These are phyloP conservation scores for Irpex lacteus DNA, from an alignment of 1,284 basidiomycete genomes.

Conservation along the genomic window DNA sequence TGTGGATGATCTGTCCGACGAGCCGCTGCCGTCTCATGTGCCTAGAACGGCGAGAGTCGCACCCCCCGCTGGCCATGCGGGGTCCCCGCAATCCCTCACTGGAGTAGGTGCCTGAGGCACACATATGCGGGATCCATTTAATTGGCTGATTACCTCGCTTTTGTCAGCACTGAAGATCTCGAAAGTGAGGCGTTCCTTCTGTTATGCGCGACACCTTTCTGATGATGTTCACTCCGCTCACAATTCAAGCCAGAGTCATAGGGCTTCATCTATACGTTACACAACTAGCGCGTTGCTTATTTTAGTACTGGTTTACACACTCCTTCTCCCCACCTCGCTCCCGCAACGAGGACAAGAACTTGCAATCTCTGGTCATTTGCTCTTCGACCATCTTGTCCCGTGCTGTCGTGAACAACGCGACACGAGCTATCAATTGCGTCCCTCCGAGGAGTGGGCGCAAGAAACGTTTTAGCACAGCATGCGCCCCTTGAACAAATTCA, in stretches of 20 bases:
- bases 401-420: background rate
- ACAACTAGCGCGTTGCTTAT: background rate
- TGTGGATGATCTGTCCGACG: constrained; percentile 25
- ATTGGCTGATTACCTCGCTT: background rate
- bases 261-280: constrained; percentile 1
- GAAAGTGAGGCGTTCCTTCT: background rate
- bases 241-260: background rate
- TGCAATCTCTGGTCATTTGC: background rate
- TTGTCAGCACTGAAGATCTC: background rate
- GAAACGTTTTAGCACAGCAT: background rate
- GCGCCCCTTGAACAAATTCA: background rate
- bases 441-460: background rate
- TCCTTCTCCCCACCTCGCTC: background rate
- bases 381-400: background rate
- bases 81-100: background rate
- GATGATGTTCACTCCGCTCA: background rate
- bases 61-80: background rate
- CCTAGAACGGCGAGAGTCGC: background rate
- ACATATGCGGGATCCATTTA: background rate
- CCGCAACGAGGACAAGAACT: background rate
- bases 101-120: background rate
- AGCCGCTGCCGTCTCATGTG: constrained; percentile 20
- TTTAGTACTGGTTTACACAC: background rate
- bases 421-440: background rate
- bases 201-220: background rate